Percentiles rank a stretch among this genome's conserved stretches.
Evolutionary conservation across 1,139 yeast genomes (phyloP).

Genomic region (Yamadazyma blattariae): DNA sequence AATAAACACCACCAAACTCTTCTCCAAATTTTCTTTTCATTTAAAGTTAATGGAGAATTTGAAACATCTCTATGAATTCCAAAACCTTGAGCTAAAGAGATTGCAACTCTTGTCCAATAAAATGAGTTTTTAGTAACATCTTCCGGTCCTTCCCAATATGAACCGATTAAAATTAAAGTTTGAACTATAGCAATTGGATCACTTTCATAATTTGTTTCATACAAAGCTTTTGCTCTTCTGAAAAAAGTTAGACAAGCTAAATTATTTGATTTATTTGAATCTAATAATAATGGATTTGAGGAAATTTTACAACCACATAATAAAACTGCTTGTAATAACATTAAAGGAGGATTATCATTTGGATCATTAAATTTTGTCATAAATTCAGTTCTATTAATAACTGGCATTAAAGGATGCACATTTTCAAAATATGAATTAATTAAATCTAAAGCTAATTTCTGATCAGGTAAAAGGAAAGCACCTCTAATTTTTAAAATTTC

Average conservation of each 20-base stretch:
- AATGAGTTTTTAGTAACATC: conserved; percentile 71
- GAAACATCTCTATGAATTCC: conserved; percentile 65
- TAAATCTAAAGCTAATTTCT: conserved; percentile 58
- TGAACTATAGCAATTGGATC: conserved; percentile 69
- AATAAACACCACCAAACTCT: conserved; percentile 82
- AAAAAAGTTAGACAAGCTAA: conserved; percentile 65
- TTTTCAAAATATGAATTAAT: conserved; percentile 63
- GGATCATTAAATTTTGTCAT: conserved; percentile 57
- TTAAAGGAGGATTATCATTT: conserved; percentile 61
- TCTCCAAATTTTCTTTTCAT: conserved; percentile 60
- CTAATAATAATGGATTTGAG: conserved; percentile 53
- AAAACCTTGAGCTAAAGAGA: conserved; percentile 74
- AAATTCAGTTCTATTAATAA: conserved; percentile 64
- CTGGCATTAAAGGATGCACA: conserved; percentile 70
- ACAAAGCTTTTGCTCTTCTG: conserved; percentile 74
- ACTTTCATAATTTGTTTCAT: conserved; percentile 69
- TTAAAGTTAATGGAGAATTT: conserved; percentile 26
- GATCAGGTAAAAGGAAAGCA: conserved; percentile 67
- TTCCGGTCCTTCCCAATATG: conserved; percentile 80
- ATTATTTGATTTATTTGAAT: conserved; percentile 53
- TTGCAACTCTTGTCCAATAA: conserved; percentile 76
- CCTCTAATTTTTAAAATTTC: conserved; percentile 68
- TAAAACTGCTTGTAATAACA: conserved; percentile 67
- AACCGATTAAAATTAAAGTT: conserved; percentile 61
- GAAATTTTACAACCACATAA: conserved; percentile 69